Percentiles rank a stretch among this genome's conserved stretches.
Evolutionary conservation across 495 filamentous ascomycete species (phyloP).

Genomic region (Neurospora sp.): DNA sequence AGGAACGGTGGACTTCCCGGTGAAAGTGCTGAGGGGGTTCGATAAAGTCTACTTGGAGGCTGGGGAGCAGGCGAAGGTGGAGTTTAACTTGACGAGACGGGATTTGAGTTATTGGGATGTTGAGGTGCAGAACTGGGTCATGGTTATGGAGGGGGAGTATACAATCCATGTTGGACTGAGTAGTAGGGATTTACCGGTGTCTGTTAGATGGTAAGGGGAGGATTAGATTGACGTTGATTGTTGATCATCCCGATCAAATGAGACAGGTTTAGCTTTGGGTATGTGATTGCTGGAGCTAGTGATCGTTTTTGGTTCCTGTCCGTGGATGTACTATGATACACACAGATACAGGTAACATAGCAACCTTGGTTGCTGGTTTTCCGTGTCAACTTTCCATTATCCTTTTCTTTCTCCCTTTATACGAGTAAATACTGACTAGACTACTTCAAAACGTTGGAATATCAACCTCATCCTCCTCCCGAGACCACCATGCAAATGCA

Average conservation of each 20-base stretch:
- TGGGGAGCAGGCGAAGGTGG: conserved; percentile 38
- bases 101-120: conserved; percentile 79
- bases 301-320: not conserved
- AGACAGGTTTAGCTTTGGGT: not conserved
- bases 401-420: too few species aligned
- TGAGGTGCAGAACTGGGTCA: conserved; percentile 70
- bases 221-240: too few species aligned
- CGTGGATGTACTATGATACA: too few species aligned
- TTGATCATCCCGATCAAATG: not conserved
- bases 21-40: conserved; percentile 66
- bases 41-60: conserved; percentile 57
- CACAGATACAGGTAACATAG: too few species aligned
- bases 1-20: conserved; percentile 57
- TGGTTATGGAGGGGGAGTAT: conserved; percentile 42
- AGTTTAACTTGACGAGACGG: conserved; percentile 64
- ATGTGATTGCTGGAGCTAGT: not conserved
- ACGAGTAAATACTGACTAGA: too few species aligned
- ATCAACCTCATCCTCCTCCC: too few species aligned
- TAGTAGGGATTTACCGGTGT: conserved; percentile 26
- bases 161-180: conserved; percentile 35
- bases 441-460: too few species aligned
- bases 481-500: too few species aligned
- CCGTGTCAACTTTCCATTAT: too few species aligned
- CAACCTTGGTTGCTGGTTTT: too few species aligned
- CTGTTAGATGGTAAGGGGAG: conserved; percentile 22